Percentiles rank a stretch among this genome's conserved stretches.
phyloP scores from a whole-genome alignment of 1,139 yeast species.

The Suhomyces atakaporum region DNA sequence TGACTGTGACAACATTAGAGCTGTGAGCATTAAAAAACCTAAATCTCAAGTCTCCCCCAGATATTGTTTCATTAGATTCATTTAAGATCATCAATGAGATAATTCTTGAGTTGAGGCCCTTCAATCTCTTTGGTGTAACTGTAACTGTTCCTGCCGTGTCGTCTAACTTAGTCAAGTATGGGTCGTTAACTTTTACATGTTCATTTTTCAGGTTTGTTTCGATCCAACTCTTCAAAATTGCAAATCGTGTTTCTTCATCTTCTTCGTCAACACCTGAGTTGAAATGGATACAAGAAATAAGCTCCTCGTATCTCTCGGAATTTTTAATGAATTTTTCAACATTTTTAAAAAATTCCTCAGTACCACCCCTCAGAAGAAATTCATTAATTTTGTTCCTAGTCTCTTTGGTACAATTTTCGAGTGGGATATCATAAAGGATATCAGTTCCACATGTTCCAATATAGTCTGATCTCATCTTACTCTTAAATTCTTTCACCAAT shows the following conservation, averaged over 20 bases:
- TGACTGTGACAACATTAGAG: slow-evolving; percentile 25
- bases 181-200: too few species aligned
- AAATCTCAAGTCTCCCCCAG: slow-evolving; percentile 32
- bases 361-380: slow-evolving; percentile 21
- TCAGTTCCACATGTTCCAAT: slow-evolving; percentile 11
- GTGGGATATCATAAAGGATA: slow-evolving; percentile 30
- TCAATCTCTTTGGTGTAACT: slow-evolving; percentile 10
- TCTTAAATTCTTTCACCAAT: slow-evolving; percentile 5
- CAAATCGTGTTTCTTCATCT: slow-evolving; percentile 8
- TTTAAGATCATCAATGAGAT: slow-evolving; percentile 33
- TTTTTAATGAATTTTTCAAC: slow-evolving; percentile 26
- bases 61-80: slow-evolving; percentile 24
- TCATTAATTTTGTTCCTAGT: slow-evolving; percentile 23
- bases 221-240: slow-evolving; percentile 12
- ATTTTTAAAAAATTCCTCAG: slow-evolving; percentile 23
- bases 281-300: slow-evolving; percentile 9
- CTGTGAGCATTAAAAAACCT: slow-evolving; percentile 21
- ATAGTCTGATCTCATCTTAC: not conserved
- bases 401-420: slow-evolving; percentile 24
- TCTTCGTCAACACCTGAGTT: too few species aligned
- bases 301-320: slow-evolving; percentile 29
- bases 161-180: too few species aligned
- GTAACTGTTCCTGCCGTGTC: slow-evolving; percentile 2
- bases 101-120: slow-evolving; percentile 21
- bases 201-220: slow-evolving; percentile 7